Conservation (phyloP, 768 basidiomycete genomes). For the Pholiota conissans region DNA sequence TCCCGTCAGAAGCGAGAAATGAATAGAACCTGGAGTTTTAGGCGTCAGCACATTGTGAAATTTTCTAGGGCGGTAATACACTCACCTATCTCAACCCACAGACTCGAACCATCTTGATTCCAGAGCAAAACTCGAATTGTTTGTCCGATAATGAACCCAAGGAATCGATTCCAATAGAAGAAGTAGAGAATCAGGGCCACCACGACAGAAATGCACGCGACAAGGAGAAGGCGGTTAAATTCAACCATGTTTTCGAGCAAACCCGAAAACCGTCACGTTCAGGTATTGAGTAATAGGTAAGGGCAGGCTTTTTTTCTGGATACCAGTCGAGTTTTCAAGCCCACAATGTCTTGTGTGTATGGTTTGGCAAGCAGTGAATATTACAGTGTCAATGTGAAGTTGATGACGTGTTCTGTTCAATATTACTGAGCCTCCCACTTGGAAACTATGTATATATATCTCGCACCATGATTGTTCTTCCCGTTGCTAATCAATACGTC, state of each 20-base stretch:
- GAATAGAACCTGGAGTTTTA: slow-evolving; percentile 69
- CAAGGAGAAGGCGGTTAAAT: slow-evolving; percentile 60
- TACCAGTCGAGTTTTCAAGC: too few species aligned
- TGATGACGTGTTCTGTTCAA: neutral
- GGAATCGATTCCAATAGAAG: slow-evolving; percentile 90
- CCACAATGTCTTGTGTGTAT: too few species aligned
- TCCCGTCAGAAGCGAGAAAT: slow-evolving; percentile 86
- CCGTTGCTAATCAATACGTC: neutral
- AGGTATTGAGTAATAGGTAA: neutral
- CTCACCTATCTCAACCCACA: slow-evolving; percentile 83
- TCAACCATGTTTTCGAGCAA: slow-evolving; percentile 29
- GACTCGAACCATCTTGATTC: slow-evolving; percentile 73
- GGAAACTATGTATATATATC: neutral
- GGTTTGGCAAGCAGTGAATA: too few species aligned
- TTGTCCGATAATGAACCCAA: slow-evolving; percentile 68
- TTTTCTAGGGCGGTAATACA: slow-evolving; percentile 1
- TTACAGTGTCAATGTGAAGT: too few species aligned
- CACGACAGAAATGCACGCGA: slow-evolving; percentile 61
- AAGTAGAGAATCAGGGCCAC: slow-evolving; percentile 66
- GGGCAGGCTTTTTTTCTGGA: too few species aligned
- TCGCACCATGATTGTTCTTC: neutral
- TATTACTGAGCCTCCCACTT: neutral
- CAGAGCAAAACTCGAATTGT: slow-evolving; percentile 73
- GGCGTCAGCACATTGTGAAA: slow-evolving; percentile 4
- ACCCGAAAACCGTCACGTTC: neutral